Percentiles rank a stretch among this genome's conserved stretches.
Evolutionary conservation across 208 protist species (phyloP).

Genomic region (Crithidia brevicula): DNA sequence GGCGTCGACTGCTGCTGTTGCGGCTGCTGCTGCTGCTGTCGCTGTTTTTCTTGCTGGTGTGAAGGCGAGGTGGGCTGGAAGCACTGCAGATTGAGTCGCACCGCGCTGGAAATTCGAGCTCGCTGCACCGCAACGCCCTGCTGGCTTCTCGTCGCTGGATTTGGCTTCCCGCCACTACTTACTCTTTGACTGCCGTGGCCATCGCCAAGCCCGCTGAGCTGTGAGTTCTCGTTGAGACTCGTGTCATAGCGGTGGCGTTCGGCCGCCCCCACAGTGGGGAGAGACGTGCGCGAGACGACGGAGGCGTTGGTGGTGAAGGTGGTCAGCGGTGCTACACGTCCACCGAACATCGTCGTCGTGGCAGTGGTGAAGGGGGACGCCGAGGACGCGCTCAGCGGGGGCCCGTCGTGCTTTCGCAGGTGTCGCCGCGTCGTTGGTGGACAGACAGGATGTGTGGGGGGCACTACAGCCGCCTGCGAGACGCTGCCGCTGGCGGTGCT

Average conservation of each 20-base stretch:
- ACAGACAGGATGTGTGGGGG: background rate
- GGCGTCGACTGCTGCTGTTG: too few relatives aligned
- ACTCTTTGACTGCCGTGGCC: background rate
- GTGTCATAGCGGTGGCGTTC: constrained; percentile 5
- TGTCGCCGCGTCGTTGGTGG: background rate
- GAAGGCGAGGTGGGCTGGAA: background rate
- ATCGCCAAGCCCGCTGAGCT: background rate
- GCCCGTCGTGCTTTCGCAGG: constrained; percentile 4
- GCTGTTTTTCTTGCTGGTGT: background rate
- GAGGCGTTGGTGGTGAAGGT: background rate
- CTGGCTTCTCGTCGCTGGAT: too few relatives aligned
- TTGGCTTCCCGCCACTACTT: background rate
- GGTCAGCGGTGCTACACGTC: constrained; percentile 6
- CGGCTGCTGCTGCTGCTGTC: background rate
- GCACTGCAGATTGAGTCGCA: background rate
- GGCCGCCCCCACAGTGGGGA: background rate
- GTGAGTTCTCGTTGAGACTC: background rate
- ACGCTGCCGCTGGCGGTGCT: constrained; percentile 7
- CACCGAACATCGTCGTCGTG: background rate
- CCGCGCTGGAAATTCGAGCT: background rate
- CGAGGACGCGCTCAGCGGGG: background rate
- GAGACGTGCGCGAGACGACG: background rate
- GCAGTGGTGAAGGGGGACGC: too few relatives aligned
- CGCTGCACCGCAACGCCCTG: too few relatives aligned
- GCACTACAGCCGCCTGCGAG: too few relatives aligned